phyloP scores from a whole-genome alignment of 106 monocot genomes.

The Dioscorea zingiberensis region DNA sequence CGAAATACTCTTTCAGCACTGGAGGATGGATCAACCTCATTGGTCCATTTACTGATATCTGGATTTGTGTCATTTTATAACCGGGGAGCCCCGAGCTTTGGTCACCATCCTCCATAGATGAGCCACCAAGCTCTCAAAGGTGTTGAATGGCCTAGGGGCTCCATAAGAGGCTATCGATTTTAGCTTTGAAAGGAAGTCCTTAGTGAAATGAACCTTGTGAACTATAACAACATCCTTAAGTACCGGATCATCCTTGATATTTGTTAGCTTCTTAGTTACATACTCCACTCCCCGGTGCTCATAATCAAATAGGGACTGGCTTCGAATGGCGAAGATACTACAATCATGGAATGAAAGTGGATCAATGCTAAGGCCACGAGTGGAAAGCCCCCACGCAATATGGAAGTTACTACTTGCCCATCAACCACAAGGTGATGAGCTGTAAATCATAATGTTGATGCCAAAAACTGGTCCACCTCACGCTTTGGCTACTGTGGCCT shows the following conservation, averaged over 20 bases:
- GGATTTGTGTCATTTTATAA: slow-evolving; percentile 6
- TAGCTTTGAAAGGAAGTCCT: slow-evolving; percentile 18
- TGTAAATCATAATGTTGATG: no score
- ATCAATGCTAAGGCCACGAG: slow-evolving; percentile 21
- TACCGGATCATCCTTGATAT: neutral
- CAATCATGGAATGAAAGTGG: slow-evolving; percentile 22
- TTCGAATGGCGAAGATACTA: slow-evolving; percentile 11
- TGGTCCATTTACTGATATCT: slow-evolving; percentile 22
- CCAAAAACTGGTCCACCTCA: no score
- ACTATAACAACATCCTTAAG: slow-evolving; percentile 3
- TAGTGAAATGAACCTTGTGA: slow-evolving; percentile 10
- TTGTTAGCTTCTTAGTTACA: neutral
- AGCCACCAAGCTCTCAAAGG: slow-evolving; percentile 26
- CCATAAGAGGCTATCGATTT: slow-evolving; percentile 7
- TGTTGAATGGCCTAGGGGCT: slow-evolving; percentile 1
- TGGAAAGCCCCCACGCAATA: slow-evolving; percentile 38
- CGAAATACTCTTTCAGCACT: slow-evolving; percentile 26
- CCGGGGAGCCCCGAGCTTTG: slow-evolving; percentile 4
- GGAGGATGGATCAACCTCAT: neutral
- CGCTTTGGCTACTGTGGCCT: no score
- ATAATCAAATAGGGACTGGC: slow-evolving; percentile 14
- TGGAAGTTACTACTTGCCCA: slow-evolving; percentile 24
- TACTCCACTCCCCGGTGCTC: slow-evolving; percentile 25
- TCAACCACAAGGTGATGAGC: slow-evolving; percentile 31
- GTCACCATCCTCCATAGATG: slow-evolving; percentile 30